A percentile compares a stretch with the other conserved stretches of the same genome.
These are phyloP conservation scores for Oehlia diaphana DNA, from an alignment of 192 early-diverging fungal species.

Conservation along the genomic window DNA sequence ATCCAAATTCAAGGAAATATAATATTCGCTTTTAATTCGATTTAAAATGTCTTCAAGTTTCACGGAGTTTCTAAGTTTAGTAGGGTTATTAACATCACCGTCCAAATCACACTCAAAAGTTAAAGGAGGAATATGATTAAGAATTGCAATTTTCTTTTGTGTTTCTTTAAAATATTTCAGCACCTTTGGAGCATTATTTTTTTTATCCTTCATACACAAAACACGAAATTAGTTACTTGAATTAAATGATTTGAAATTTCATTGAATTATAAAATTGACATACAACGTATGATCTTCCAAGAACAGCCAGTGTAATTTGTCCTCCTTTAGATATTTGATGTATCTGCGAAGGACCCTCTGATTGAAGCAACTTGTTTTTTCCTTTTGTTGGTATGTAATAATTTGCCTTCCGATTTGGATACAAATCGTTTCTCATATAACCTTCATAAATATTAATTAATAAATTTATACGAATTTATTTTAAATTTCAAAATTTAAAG, in stretches of 20 bases:
- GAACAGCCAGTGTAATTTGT: background rate
- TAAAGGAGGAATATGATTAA: background rate
- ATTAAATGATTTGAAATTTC: background rate
- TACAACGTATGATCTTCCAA: constrained; percentile 4
- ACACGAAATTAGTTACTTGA: background rate
- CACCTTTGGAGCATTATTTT: background rate
- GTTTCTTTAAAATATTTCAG: constrained; percentile 6
- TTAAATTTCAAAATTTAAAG: background rate
- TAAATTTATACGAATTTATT: no score
- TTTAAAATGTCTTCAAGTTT: background rate
- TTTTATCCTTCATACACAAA: background rate
- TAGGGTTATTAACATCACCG: background rate
- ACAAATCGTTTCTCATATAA: constrained; percentile 13
- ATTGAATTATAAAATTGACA: background rate
- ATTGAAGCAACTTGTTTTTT: background rate
- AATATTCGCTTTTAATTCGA: background rate
- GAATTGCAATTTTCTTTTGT: constrained; percentile 3
- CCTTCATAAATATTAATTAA: background rate
- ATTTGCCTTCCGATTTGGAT: constrained; percentile 2
- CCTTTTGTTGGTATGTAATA: background rate
- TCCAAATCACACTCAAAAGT: background rate
- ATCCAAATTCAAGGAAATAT: background rate
- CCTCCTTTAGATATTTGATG: constrained; percentile 6
- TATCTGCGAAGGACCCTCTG: background rate
- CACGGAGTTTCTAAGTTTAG: background rate